These are phyloP conservation scores for Nakazawaea wickerhamii DNA, from an alignment of 805 yeast genomes.

Conservation along the genomic window DNA sequence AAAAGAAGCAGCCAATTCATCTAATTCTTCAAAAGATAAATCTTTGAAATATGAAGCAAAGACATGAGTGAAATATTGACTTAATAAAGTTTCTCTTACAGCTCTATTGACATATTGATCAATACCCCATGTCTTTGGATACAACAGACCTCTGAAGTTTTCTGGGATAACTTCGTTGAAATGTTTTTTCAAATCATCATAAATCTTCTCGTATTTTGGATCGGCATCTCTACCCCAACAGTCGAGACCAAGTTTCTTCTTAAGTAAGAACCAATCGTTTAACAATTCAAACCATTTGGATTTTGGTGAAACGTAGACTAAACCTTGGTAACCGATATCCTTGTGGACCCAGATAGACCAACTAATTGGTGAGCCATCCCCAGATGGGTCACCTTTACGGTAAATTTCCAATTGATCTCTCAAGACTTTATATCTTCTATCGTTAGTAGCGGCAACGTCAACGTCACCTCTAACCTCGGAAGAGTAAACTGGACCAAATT, in stretches of 20 bases:
- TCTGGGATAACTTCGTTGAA: conserved; percentile 35
- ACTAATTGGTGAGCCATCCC: conserved; percentile 37
- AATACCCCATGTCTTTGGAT: conserved; percentile 36
- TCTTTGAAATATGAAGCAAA: conserved; percentile 39
- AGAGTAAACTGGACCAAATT: conserved; percentile 47
- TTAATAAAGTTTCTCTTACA: conserved; percentile 37
- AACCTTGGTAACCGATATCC: conserved; percentile 48
- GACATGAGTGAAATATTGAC: conserved; percentile 38
- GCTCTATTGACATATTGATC: conserved; percentile 33
- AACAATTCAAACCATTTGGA: conserved; percentile 38
- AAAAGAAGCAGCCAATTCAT: conserved; percentile 46
- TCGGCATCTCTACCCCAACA: conserved; percentile 45
- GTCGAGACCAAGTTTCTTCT: conserved; percentile 40
- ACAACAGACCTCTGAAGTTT: conserved; percentile 32
- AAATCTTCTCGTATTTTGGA: conserved; percentile 32
- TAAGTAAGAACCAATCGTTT: conserved; percentile 37
- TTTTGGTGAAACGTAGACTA: conserved; percentile 39
- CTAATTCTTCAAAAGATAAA: conserved; percentile 39
- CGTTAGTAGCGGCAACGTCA: conserved; percentile 32
- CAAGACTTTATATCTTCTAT: conserved; percentile 35
- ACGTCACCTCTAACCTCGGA: conserved; percentile 36
- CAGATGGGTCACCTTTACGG: conserved; percentile 41
- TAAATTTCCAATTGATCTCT: conserved; percentile 41
- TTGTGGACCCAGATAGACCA: conserved; percentile 53
- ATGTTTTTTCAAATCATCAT: conserved; percentile 32